Percentiles rank a stretch among this genome's conserved stretches.
Conservation (phyloP, 805 yeast species). For the Kockiozyma suomiensis region DNA sequence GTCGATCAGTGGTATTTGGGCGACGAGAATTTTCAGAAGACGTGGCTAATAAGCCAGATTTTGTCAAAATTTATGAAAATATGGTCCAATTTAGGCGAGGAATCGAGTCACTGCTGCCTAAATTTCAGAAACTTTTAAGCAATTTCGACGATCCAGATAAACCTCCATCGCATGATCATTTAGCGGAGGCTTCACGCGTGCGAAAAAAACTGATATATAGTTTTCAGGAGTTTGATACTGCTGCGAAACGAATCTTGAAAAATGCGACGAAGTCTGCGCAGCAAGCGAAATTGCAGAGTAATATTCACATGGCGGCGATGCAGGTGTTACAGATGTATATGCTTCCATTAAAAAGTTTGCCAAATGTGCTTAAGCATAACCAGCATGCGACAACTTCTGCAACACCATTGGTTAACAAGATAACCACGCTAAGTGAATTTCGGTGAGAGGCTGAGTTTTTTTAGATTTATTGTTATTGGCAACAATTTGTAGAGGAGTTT, state of each 20-base stretch:
- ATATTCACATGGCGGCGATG: slow-evolving; percentile 60
- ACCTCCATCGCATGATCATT: slow-evolving; percentile 39
- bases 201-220: slow-evolving; percentile 53
- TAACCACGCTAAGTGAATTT: slow-evolving; percentile 6
- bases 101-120: slow-evolving; percentile 48
- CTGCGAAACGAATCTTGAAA: slow-evolving; percentile 50
- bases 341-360: slow-evolving; percentile 63
- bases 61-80: slow-evolving; percentile 49
- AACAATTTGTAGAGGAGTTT: not conserved
- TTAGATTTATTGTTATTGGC: not conserved
- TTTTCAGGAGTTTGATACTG: slow-evolving; percentile 54
- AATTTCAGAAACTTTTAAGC: slow-evolving; percentile 47
- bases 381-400: slow-evolving; percentile 3
- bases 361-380: slow-evolving; percentile 46
- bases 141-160: slow-evolving; percentile 43
- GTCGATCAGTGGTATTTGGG: slow-evolving; percentile 64
- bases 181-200: slow-evolving; percentile 46
- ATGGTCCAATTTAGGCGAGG: slow-evolving; percentile 46
- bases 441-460: not conserved
- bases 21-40: slow-evolving; percentile 56
- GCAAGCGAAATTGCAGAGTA: slow-evolving; percentile 52
- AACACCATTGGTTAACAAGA: slow-evolving; percentile 5
- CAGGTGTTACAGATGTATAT: slow-evolving; percentile 68
- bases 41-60: slow-evolving; percentile 38
- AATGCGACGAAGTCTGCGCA: slow-evolving; percentile 45